These are phyloP conservation scores for Mallotus repandus DNA, from an alignment of 441 rosid genomes.

Conservation along the genomic window DNA sequence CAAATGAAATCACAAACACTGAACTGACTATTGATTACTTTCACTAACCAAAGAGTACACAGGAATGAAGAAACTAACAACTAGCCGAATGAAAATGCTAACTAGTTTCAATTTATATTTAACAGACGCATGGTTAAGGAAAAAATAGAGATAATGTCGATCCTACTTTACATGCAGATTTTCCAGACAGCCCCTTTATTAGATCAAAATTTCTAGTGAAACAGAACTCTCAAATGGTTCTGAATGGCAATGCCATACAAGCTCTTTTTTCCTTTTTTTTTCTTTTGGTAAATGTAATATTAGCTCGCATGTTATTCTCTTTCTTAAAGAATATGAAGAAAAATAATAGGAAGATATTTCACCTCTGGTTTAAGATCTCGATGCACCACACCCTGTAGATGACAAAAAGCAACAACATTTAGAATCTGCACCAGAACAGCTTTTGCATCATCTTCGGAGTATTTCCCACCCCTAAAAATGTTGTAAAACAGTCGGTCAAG, in stretches of 20 bases:
- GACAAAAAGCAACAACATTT: slow-evolving; percentile 82
- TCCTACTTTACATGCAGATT: not conserved
- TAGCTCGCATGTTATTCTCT: not conserved
- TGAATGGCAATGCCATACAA: not conserved
- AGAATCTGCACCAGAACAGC: slow-evolving; percentile 84
- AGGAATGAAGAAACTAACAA: too few relatives aligned
- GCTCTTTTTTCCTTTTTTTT: not conserved
- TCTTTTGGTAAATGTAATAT: not conserved
- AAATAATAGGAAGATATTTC: slow-evolving; percentile 14
- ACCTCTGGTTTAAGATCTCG: slow-evolving; percentile 99
- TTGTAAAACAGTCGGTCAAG: slow-evolving; percentile 29
- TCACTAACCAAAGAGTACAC: too few relatives aligned
- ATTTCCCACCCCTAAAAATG: slow-evolving; percentile 81
- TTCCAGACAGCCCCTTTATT: not conserved
- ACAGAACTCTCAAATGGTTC: not conserved
- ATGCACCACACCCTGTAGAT: slow-evolving; percentile 94
- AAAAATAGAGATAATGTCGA: not conserved
- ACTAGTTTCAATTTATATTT: too few relatives aligned
- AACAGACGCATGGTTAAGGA: too few relatives aligned
- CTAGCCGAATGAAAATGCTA: too few relatives aligned
- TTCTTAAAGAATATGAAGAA: slow-evolving; percentile 9
- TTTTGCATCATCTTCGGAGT: slow-evolving; percentile 92
- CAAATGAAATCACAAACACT: too few relatives aligned
- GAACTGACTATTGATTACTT: too few relatives aligned
- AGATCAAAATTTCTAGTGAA: too few relatives aligned